A percentile compares a stretch with the other conserved stretches of the same genome.
Conservation (phyloP, 2,329 filamentous ascomycete genomes). For the Neopestalotiopsis clavispora region DNA sequence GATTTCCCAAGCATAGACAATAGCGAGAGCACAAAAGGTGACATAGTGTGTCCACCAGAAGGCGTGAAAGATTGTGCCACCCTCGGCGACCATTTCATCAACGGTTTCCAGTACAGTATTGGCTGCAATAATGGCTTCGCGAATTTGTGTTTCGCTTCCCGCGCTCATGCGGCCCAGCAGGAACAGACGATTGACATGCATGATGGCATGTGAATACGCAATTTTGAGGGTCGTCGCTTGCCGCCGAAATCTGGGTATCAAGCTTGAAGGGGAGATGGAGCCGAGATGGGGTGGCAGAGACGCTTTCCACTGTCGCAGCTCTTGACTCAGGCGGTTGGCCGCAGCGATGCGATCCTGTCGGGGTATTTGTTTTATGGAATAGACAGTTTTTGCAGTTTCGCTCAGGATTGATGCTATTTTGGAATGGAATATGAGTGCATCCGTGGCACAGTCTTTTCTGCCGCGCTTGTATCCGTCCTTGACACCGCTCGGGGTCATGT, state of each 20-base stretch:
- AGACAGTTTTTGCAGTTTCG: constrained; percentile 31
- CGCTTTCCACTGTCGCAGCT: constrained; percentile 45
- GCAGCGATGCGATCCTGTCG: constrained; percentile 41
- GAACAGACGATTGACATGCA: constrained; percentile 60
- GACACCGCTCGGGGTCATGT: constrained; percentile 53
- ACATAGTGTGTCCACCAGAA: constrained; percentile 34
- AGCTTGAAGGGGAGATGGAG: constrained; percentile 46
- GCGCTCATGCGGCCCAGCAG: constrained; percentile 42
- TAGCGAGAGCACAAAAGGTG: constrained; percentile 50
- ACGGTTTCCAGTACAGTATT: constrained; percentile 49
- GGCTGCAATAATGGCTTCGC: constrained; percentile 36
- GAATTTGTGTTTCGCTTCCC: constrained; percentile 32
- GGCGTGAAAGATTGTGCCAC: constrained; percentile 46
- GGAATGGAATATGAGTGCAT: constrained; percentile 51
- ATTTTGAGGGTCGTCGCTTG: constrained; percentile 59
- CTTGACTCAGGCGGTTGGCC: constrained; percentile 41
- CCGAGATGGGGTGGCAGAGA: constrained; percentile 48
- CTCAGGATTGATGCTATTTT: constrained; percentile 10
- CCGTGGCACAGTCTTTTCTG: constrained; percentile 53
- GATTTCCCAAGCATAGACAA: constrained; percentile 54
- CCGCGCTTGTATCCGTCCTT: constrained; percentile 26
- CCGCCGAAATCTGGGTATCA: constrained; percentile 49
- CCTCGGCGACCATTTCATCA: constrained; percentile 43
- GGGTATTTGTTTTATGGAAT: constrained; percentile 41
- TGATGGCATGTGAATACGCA: constrained; percentile 59